phyloP scores from a whole-genome alignment of 306 rosid species.

The Pyrus betulifolia region DNA sequence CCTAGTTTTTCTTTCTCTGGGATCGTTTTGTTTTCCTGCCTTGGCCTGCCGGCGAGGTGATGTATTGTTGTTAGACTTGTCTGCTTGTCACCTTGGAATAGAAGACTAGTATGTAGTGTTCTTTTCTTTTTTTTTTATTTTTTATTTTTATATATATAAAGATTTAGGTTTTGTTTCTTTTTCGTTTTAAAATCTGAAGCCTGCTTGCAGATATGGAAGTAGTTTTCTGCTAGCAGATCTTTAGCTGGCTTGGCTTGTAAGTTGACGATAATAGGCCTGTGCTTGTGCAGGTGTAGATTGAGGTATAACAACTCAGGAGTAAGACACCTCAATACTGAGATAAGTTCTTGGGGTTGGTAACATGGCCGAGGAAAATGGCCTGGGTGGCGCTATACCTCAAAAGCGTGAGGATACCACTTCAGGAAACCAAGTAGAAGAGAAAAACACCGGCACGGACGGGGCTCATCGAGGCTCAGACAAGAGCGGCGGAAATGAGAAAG shows the following conservation, averaged over 20 bases:
- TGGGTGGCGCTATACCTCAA: background rate
- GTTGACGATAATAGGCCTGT: slow-evolving; percentile 2
- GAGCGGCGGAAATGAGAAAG: slow-evolving; percentile 29
- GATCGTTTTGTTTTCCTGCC: too few relatives aligned
- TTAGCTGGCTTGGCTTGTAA: background rate
- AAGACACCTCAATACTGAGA: background rate
- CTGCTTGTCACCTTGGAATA: background rate
- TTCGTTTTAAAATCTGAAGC: background rate
- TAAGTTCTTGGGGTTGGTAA: slow-evolving; percentile 8
- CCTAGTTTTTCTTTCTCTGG: background rate
- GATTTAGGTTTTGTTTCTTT: background rate
- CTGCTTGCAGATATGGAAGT: slow-evolving; percentile 1
- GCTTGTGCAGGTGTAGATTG: slow-evolving; percentile 15
- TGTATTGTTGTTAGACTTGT: too few relatives aligned
- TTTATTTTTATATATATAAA: background rate
- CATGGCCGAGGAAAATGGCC: slow-evolving; percentile 41
- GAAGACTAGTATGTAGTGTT: background rate
- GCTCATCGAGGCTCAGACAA: slow-evolving; percentile 16
- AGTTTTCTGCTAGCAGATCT: background rate
- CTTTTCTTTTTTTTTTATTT: background rate
- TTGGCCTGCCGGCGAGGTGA: too few relatives aligned
- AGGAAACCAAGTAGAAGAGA: slow-evolving; percentile 17
- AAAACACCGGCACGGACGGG: slow-evolving; percentile 9
- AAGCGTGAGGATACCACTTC: slow-evolving; percentile 27
- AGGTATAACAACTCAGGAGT: background rate